Conservation (phyloP, 306 rosid species). For the Astragalus glycyphyllos region DNA sequence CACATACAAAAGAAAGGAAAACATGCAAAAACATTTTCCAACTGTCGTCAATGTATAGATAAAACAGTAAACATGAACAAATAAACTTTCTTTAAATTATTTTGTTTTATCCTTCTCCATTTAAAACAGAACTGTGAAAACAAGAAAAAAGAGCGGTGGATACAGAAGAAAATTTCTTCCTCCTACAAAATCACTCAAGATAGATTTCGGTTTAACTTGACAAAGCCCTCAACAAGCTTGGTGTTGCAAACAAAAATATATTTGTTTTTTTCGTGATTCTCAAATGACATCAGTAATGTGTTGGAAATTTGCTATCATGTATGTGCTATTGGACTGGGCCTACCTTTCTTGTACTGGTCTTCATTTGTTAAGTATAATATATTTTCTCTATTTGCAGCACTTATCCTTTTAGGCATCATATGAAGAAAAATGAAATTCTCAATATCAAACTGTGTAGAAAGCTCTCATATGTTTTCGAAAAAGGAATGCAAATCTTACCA, state of each 20-base stretch:
- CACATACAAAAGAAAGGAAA: neutral
- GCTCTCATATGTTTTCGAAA: slow-evolving; percentile 20
- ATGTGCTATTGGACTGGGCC: neutral
- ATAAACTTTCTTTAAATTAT: slow-evolving; percentile 9
- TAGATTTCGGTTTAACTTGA: neutral
- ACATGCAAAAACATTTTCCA: slow-evolving; percentile 31
- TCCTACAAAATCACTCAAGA: too few relatives aligned
- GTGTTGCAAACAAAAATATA: neutral
- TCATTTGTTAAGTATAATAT: neutral
- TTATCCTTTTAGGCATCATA: slow-evolving; percentile 6
- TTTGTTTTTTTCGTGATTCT: neutral
- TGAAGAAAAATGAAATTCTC: slow-evolving; percentile 20
- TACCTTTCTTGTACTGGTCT: neutral
- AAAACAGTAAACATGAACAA: slow-evolving; percentile 11
- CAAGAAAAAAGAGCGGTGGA: slow-evolving; percentile 2
- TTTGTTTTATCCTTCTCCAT: neutral
- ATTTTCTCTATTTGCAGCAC: neutral
- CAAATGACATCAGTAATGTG: neutral
- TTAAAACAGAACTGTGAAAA: neutral
- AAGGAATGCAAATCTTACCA: slow-evolving; percentile 58
- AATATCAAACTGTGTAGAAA: slow-evolving; percentile 14
- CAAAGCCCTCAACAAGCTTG: slow-evolving; percentile 25
- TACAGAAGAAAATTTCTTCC: too few relatives aligned
- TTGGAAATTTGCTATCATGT: neutral
- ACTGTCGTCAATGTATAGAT: neutral